A percentile compares a stretch with the other conserved stretches of the same genome.
phyloP scores from a whole-genome alignment of 2,329 filamentous ascomycete genomes.

The Fusarium tupiense region DNA sequence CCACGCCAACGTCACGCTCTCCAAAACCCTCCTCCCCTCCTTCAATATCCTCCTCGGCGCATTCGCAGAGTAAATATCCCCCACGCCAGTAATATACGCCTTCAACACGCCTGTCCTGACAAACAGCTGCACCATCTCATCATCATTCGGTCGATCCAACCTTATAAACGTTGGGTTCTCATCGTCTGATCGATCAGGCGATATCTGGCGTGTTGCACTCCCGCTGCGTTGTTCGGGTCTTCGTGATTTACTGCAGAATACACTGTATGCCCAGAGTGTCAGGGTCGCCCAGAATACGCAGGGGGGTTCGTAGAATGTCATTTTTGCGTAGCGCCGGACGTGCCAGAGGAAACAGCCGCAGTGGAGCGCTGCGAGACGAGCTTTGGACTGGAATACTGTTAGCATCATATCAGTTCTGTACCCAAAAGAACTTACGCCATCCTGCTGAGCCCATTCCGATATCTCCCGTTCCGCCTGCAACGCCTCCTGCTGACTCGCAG shows the following conservation, averaged over 20 bases:
- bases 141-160: conserved; percentile 65
- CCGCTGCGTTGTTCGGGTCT: neutral
- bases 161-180: conserved; percentile 55
- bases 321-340: conserved; percentile 54
- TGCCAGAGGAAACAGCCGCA: conserved; percentile 58
- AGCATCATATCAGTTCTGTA: neutral
- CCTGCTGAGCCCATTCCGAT: conserved; percentile 47
- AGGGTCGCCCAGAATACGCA: conserved; percentile 52
- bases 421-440: conserved; percentile 31
- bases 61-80: conserved; percentile 52
- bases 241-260: conserved; percentile 15
- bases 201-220: neutral
- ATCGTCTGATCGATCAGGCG: neutral
- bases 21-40: conserved; percentile 36
- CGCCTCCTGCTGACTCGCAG: conserved; percentile 28
- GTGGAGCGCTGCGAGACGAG: conserved; percentile 56
- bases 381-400: conserved; percentile 50
- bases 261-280: conserved; percentile 53
- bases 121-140: conserved; percentile 67
- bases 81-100: conserved; percentile 62
- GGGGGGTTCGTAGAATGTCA: conserved; percentile 52
- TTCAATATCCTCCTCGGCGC: conserved; percentile 32
- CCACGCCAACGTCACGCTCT: conserved; percentile 27
- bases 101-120: conserved; percentile 61
- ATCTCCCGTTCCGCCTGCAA: conserved; percentile 43